Base-by-base conservation (phyloP, 495 filamentous ascomycete genomes). In the Xylaria acuta region DNA sequence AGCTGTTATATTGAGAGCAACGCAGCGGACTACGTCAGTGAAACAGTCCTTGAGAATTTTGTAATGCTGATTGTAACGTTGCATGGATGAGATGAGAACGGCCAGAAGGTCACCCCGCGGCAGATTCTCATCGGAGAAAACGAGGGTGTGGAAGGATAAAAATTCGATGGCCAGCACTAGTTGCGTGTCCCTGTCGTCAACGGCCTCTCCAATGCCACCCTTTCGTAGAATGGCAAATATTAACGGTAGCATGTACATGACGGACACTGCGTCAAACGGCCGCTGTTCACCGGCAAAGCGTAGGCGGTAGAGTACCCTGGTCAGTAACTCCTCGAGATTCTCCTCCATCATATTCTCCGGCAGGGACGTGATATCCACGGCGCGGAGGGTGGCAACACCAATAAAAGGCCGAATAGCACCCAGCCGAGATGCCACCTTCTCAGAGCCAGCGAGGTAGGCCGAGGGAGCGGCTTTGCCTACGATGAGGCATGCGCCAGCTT, bases 41-140 rank as follows among this genome's bases (percentile, higher is more conserved):
- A 99, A 85, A 73, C 93, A 97, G 79, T 98, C 97, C 79, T 97
- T 97, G 80, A 97, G 89, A 45, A 93, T 81, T 80, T 96, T 97
- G 83, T 97, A 97, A 79, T 98, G 97, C 68, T 97, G 93, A 53
- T 89, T 92, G 79, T 95, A 98, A 74, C 85, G 87, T 75, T 97
- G 93, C 93, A 98, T 97, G 3, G 93, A 91, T 5, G 82, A 84
- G 38, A 97, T 90, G 32, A 98, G 82, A 1, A 88, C 85, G 12
- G 85, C 77, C 0, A 98, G 79, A 22, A 97, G 84, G 58, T 94
- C 87, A 67, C 86, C 84, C 3, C 96, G 92, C 36, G 95, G 94
- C 40, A 98, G 85, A 40, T 89, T 88, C 22, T 85, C 81, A 75
- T 97, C 91, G 34, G 90, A 80, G 78, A 88, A 94, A 38, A 88